Conservation (phyloP, 1,139 yeast genomes). For the Taphrina communis region DNA sequence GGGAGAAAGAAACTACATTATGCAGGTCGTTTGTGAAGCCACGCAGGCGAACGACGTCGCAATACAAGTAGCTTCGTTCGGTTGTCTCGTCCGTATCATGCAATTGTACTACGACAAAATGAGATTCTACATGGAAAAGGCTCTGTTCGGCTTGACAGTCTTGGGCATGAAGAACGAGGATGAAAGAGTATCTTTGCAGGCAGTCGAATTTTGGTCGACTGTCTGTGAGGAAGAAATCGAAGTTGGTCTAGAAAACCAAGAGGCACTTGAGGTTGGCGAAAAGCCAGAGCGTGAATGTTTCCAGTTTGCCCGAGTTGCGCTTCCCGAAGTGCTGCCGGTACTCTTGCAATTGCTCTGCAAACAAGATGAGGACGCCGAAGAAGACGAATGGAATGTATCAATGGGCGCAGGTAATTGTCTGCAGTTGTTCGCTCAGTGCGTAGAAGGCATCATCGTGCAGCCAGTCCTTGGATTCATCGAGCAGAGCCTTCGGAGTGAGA, state of each 20-base stretch:
- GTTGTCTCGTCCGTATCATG: slow-evolving; percentile 93
- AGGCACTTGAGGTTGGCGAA: slow-evolving; percentile 51
- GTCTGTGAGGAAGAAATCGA: slow-evolving; percentile 96
- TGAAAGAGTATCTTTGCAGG: slow-evolving; percentile 95
- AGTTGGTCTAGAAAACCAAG: slow-evolving; percentile 70
- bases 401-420: slow-evolving; percentile 99
- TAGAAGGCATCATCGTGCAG: slow-evolving; percentile 82
- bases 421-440: slow-evolving; percentile 88
- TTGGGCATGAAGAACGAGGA: slow-evolving; percentile 87
- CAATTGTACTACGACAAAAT: slow-evolving; percentile 83
- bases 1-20: slow-evolving; percentile 92
- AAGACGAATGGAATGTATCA: slow-evolving; percentile 96
- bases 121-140: slow-evolving; percentile 97
- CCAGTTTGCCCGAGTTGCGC: slow-evolving; percentile 83
- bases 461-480: slow-evolving; percentile 86
- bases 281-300: slow-evolving; percentile 51
- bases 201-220: slow-evolving; percentile 97
- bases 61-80: slow-evolving; percentile 92
- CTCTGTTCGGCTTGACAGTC: slow-evolving; percentile 86
- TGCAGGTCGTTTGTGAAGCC: slow-evolving; percentile 99
- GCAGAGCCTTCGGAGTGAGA: slow-evolving; percentile 62
- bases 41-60: slow-evolving; percentile 85
- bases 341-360: slow-evolving; percentile 76
- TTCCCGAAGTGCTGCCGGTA: slow-evolving; percentile 85
- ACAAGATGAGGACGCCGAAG: slow-evolving; percentile 81